phyloP scores from a whole-genome alignment of 2,329 filamentous ascomycete species.

The Neofusicoccum kwambonambiense region DNA sequence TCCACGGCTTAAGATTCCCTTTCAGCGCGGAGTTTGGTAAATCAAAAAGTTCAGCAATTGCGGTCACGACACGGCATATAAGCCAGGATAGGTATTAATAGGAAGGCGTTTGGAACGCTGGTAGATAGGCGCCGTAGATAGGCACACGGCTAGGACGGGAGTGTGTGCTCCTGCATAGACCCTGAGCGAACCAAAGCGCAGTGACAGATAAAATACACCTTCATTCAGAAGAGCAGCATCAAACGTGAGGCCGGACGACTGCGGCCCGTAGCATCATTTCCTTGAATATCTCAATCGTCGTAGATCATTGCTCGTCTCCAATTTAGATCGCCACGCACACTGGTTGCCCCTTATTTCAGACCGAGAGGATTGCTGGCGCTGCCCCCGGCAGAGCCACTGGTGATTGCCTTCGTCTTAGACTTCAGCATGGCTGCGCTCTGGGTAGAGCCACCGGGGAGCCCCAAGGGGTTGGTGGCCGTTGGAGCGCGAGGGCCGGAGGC shows the following conservation, averaged over 20 bases:
- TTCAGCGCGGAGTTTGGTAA: constrained; percentile 17
- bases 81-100: neutral
- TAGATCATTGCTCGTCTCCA: constrained; percentile 10
- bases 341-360: constrained; percentile 25
- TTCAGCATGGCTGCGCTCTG: constrained; percentile 11
- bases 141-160: neutral
- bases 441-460: constrained; percentile 28
- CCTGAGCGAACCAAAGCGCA: neutral
- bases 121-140: neutral
- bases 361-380: constrained; percentile 44
- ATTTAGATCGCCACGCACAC: neutral
- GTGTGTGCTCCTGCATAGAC: constrained; percentile 1
- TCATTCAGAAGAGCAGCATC: neutral
- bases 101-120: neutral
- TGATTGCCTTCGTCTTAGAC: neutral
- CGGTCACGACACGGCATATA: neutral
- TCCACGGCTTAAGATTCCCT: constrained; percentile 2
- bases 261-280: neutral
- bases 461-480: constrained; percentile 48
- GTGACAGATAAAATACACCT: neutral
- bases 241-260: neutral
- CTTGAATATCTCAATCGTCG: neutral
- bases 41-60: neutral
- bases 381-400: constrained; percentile 27
- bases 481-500: constrained; percentile 44